A percentile compares a stretch with the other conserved stretches of the same genome.
Evolutionary conservation across 192 early-diverging fungal species (phyloP).

Genomic region (Linnemannia elongata): DNA sequence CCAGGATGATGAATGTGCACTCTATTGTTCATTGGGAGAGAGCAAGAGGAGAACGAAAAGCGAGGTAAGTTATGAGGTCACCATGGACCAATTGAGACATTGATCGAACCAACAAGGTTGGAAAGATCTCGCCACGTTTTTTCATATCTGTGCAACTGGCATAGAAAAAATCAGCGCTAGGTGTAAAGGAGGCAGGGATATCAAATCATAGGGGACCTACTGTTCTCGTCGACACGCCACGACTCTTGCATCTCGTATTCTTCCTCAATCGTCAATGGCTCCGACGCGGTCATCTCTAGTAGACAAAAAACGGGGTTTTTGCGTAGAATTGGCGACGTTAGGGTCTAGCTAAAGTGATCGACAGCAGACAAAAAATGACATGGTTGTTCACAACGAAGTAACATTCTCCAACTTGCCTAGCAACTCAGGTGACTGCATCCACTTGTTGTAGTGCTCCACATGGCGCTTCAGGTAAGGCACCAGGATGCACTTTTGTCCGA

Average conservation of each 20-base stretch:
- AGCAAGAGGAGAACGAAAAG: no score
- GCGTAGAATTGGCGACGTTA: neutral
- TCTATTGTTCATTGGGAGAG: conserved; percentile 44
- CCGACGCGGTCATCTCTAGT: conserved; percentile 94
- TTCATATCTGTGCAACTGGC: no score
- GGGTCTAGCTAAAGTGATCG: neutral
- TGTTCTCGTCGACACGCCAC: conserved; percentile 89
- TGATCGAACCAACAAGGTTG: no score
- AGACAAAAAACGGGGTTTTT: neutral
- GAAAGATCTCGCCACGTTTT: no score
- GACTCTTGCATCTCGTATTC: conserved; percentile 95
- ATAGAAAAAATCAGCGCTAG: no score
- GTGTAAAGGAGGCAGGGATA: neutral
- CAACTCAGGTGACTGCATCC: conserved; percentile 94
- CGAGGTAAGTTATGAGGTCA: no score
- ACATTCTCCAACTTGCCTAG: conserved; percentile 65
- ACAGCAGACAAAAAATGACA: no score
- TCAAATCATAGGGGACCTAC: conserved; percentile 47
- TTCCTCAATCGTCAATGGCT: conserved; percentile 92
- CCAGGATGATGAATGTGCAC: conserved; percentile 82
- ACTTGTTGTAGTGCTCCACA: conserved; percentile 92
- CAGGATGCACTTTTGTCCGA: conserved; percentile 74
- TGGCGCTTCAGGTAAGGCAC: conserved; percentile 91
- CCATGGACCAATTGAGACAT: no score
- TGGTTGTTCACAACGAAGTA: neutral